phyloP scores from a whole-genome alignment of 441 rosid genomes.

The Eutrema salsugineum region DNA sequence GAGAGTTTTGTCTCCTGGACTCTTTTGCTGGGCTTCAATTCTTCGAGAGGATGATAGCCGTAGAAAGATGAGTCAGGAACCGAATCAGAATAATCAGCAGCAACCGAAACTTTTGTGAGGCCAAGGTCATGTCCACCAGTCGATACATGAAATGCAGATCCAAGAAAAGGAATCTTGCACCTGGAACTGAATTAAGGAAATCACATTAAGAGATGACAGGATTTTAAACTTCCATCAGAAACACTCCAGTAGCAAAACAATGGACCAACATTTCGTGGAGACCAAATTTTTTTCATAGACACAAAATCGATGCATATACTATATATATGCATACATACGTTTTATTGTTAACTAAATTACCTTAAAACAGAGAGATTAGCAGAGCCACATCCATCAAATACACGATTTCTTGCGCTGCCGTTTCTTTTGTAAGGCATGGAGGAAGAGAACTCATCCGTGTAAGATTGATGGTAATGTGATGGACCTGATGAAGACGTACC shows the following conservation, averaged over 20 bases:
- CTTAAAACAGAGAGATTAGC: constrained; percentile 46
- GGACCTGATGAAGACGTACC: constrained; percentile 42
- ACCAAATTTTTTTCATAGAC: not conserved
- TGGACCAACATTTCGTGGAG: not conserved
- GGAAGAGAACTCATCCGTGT: constrained; percentile 51
- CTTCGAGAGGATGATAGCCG: constrained; percentile 95
- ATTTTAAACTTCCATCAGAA: not conserved
- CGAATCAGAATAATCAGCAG: constrained; percentile 92
- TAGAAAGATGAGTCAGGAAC: constrained; percentile 82
- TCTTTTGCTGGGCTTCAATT: constrained; percentile 56
- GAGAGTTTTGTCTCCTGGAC: constrained; percentile 63
- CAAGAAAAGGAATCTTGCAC: constrained; percentile 46
- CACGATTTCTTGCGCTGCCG: constrained; percentile 40
- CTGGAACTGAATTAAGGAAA: constrained; percentile 37
- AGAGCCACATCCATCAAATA: constrained; percentile 46
- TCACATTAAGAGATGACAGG: not conserved
- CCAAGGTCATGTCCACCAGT: constrained; percentile 51
- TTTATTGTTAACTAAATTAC: constrained; percentile 22
- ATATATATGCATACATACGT: too few relatives aligned
- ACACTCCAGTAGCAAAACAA: not conserved
- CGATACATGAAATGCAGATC: constrained; percentile 54
- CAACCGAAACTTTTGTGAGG: constrained; percentile 79
- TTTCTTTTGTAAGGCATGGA: constrained; percentile 48
- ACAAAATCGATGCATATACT: not conserved
- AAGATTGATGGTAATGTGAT: constrained; percentile 51